These are phyloP conservation scores for Geotrichum carabidarum DNA, from an alignment of 1,139 yeast species.

Conservation along the genomic window DNA sequence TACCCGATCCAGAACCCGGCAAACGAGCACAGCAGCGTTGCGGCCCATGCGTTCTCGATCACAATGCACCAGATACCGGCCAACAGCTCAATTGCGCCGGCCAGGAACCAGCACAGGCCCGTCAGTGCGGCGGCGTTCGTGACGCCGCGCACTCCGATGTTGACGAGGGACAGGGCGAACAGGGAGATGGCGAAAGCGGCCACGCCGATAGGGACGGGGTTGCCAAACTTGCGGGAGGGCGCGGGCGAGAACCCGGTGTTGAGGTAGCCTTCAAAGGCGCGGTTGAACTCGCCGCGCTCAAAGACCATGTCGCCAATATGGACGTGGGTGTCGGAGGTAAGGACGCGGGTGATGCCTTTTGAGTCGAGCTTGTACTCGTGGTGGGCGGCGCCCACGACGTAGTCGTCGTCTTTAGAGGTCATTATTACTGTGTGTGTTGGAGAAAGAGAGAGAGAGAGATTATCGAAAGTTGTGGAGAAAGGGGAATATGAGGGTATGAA, in stretches of 20 bases:
- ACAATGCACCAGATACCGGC: conserved; percentile 73
- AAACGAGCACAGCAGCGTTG: conserved; percentile 66
- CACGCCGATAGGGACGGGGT: conserved; percentile 85
- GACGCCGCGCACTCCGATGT: conserved; percentile 57
- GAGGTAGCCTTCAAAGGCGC: conserved; percentile 69
- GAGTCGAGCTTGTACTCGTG: conserved; percentile 10
- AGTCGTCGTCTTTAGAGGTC: neutral
- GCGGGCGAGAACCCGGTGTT: conserved; percentile 61
- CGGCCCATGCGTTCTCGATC: conserved; percentile 77
- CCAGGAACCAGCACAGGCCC: conserved; percentile 73
- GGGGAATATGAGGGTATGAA: too few species aligned
- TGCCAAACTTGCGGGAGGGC: conserved; percentile 69
- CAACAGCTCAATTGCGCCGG: conserved; percentile 64
- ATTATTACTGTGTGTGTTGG: too few species aligned
- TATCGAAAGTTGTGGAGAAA: neutral
- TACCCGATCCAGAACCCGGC: conserved; percentile 87
- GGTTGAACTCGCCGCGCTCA: conserved; percentile 52
- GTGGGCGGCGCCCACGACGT: neutral
- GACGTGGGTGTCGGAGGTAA: conserved; percentile 42
- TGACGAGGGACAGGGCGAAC: conserved; percentile 66
- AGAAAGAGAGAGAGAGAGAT: neutral
- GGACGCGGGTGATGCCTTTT: conserved; percentile 28
- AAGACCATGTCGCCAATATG: conserved; percentile 73
- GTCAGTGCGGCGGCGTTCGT: conserved; percentile 48
- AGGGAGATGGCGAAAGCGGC: conserved; percentile 81